phyloP scores from a whole-genome alignment of 805 yeast genomes.

The Teunomyces pallodes region DNA sequence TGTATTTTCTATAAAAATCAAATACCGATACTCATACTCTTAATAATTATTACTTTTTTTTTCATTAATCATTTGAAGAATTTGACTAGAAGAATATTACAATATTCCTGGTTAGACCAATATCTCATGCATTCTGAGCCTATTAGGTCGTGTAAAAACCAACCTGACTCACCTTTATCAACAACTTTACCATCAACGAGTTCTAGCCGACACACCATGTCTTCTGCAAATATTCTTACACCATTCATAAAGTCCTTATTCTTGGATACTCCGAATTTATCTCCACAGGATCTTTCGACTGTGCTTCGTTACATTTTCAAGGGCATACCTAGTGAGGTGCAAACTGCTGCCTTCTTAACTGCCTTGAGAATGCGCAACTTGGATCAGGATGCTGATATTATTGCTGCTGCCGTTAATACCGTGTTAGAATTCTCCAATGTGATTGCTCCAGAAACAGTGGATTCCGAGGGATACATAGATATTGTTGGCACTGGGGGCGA shows the following conservation, averaged over 20 bases:
- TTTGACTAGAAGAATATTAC: too few relatives aligned
- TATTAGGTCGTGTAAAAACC: not conserved
- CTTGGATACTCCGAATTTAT: slow-evolving; percentile 56
- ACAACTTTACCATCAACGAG: not conserved
- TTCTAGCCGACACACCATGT: slow-evolving; percentile 2
- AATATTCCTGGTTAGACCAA: too few relatives aligned
- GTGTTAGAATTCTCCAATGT: slow-evolving; percentile 62
- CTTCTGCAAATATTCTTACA: slow-evolving; percentile 31
- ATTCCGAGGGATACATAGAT: slow-evolving; percentile 62
- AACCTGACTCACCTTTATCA: not conserved
- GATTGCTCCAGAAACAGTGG: slow-evolving; percentile 46
- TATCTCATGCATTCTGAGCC: too few relatives aligned
- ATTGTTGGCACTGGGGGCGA: slow-evolving; percentile 99
- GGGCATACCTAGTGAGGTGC: slow-evolving; percentile 63
- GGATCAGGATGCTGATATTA: slow-evolving; percentile 77
- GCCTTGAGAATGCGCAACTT: slow-evolving; percentile 70
- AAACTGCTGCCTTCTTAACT: slow-evolving; percentile 75
- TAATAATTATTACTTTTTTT: too few relatives aligned
- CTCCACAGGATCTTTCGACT: slow-evolving; percentile 59
- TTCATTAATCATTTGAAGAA: too few relatives aligned
- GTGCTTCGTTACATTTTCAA: slow-evolving; percentile 63
- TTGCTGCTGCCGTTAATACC: slow-evolving; percentile 82
- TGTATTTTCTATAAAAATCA: too few relatives aligned
- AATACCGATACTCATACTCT: too few relatives aligned
- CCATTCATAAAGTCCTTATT: slow-evolving; percentile 69